These are phyloP conservation scores for Akanthomyces lecanii DNA, from an alignment of 2,329 filamentous ascomycete species.

Conservation along the genomic window DNA sequence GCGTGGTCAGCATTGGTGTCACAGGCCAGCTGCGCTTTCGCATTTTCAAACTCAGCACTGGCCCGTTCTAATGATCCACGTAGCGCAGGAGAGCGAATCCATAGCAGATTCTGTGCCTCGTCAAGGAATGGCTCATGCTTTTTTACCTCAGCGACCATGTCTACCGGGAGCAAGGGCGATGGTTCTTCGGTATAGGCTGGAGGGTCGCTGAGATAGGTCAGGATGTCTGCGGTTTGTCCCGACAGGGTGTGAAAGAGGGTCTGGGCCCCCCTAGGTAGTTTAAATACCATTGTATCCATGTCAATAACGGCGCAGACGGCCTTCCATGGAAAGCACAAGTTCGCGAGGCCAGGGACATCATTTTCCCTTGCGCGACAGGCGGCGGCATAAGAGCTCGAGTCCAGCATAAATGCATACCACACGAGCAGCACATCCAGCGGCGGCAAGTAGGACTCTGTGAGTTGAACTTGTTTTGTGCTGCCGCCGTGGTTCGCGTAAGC, in stretches of 20 bases:
- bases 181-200: background rate
- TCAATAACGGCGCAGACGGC: background rate
- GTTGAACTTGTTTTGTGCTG: background rate
- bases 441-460: background rate
- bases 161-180: background rate
- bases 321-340: background rate
- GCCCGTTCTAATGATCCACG: background rate
- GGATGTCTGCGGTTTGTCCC: background rate
- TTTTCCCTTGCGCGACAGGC: background rate
- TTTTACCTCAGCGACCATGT: background rate
- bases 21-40: background rate
- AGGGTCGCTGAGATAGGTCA: background rate
- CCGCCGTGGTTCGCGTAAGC: conserved; percentile 1
- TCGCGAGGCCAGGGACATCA: background rate
- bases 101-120: background rate
- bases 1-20: background rate
- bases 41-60: background rate
- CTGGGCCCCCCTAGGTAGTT: background rate
- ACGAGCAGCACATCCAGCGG: conserved; percentile 1
- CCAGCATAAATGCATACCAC: conserved; percentile 4
- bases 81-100: background rate
- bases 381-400: background rate
- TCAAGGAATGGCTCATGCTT: background rate
- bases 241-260: background rate
- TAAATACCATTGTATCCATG: background rate